Evolutionary conservation across 2,329 filamentous ascomycete species (phyloP).

Genomic region (Hypoxylon sp.): DNA sequence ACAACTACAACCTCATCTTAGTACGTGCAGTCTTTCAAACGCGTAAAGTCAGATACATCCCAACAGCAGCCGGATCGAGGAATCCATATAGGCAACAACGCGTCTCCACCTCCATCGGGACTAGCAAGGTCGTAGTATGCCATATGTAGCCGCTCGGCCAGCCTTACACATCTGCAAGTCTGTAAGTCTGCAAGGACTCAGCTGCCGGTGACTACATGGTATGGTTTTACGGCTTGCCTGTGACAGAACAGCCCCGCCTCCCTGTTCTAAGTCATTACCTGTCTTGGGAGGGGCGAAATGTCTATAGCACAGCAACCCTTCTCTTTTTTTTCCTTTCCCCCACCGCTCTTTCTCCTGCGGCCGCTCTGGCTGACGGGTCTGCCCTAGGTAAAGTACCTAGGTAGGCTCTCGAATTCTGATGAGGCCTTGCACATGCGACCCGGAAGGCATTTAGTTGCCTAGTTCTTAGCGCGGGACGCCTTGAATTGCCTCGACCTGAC

Average conservation of each 20-base stretch:
- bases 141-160: conserved; percentile 13
- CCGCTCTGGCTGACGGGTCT: conserved; percentile 32
- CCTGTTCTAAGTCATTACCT: not conserved
- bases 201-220: not conserved
- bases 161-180: conserved; percentile 34
- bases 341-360: conserved; percentile 34
- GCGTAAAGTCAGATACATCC: conserved; percentile 5
- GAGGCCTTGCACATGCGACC: conserved; percentile 22
- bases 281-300: conserved; percentile 14
- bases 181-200: conserved; percentile 8
- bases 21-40: conserved; percentile 13
- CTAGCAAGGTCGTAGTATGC: conserved; percentile 19
- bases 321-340: not conserved
- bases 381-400: conserved; percentile 22
- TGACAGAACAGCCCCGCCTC: conserved; percentile 10
- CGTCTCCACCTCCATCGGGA: conserved; percentile 11
- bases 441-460: conserved; percentile 31
- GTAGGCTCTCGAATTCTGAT: conserved; percentile 18
- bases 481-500: conserved; percentile 3
- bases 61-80: not conserved
- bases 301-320: conserved; percentile 7
- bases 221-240: conserved; percentile 4
- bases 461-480: conserved; percentile 24
- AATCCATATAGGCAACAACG: conserved; percentile 15
- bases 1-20: not conserved